phyloP scores from a whole-genome alignment of 148 eudicot species.

The Spergularia bocconei region DNA sequence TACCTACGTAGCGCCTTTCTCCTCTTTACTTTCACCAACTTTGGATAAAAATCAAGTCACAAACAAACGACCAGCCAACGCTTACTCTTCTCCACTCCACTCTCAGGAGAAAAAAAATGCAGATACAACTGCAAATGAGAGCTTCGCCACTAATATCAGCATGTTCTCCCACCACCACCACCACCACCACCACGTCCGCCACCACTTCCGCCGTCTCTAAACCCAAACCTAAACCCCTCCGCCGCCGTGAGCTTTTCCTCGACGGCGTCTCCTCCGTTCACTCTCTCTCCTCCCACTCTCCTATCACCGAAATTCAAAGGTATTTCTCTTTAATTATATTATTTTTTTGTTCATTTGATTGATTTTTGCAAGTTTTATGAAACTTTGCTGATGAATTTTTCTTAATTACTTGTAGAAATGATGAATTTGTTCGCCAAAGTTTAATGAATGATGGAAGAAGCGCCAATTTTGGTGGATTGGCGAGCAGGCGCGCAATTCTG shows the following conservation, averaged over 20 bases:
- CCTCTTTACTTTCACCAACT: not conserved
- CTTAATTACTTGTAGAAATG: slow-evolving; percentile 28
- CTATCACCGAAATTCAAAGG: slow-evolving; percentile 33
- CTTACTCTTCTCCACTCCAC: too few relatives aligned
- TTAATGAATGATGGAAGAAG: slow-evolving; percentile 28
- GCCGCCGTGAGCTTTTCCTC: slow-evolving; percentile 78
- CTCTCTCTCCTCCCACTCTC: slow-evolving; percentile 27
- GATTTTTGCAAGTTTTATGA: not conserved
- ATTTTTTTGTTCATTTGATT: not conserved
- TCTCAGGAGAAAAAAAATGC: not conserved
- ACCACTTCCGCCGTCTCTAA: not conserved
- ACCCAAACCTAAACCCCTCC: not conserved
- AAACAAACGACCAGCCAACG: too few relatives aligned
- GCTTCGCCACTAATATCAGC: not conserved
- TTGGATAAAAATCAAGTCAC: not conserved
- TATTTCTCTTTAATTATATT: not conserved
- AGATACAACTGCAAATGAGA: slow-evolving; percentile 13
- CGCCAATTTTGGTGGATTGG: slow-evolving; percentile 30
- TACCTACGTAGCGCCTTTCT: too few relatives aligned
- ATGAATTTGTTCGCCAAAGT: slow-evolving; percentile 21
- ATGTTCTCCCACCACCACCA: not conserved
- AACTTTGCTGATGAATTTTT: not conserved
- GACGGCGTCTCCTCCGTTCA: slow-evolving; percentile 49
- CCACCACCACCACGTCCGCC: not conserved
- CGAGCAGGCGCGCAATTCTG: slow-evolving; percentile 59